Evolutionary conservation across 139 green algal species (phyloP).

Genomic region (Haematococcus lacustris): DNA sequence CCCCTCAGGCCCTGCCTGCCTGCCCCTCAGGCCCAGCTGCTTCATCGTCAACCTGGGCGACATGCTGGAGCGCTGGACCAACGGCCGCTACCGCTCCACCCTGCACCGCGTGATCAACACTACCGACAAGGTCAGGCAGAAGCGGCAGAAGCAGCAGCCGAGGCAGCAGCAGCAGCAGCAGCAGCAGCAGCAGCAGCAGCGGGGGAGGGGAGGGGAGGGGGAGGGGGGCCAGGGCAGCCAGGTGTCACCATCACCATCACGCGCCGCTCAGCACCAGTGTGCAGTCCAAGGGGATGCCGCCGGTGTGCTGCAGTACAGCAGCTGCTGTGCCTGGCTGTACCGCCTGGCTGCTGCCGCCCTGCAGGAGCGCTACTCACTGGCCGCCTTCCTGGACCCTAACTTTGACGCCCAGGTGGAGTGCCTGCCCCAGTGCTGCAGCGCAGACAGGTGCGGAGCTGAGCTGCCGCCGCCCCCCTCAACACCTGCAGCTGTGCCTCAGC

Average conservation of each 20-base stretch:
- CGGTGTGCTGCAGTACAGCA: too few species aligned
- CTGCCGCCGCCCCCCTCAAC: not conserved
- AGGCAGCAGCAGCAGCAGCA: too few species aligned
- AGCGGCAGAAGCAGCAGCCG: too few species aligned
- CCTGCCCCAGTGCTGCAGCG: slow-evolving; percentile 38
- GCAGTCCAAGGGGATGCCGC: not conserved
- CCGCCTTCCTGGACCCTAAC: slow-evolving; percentile 83
- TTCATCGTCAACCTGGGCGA: slow-evolving; percentile 92
- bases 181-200: too few species aligned
- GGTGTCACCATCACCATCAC: not conserved
- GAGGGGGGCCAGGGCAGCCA: too few species aligned
- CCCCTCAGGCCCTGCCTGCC: too few species aligned
- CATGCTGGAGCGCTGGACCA: slow-evolving; percentile 86
- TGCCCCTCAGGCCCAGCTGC: slow-evolving; percentile 19
- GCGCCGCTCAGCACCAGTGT: too few species aligned
- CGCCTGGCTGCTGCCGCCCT: not conserved
- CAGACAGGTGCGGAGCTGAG: slow-evolving; percentile 5
- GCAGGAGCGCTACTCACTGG: slow-evolving; percentile 60
- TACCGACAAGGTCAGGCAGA: slow-evolving; percentile 17
- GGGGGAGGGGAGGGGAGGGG: too few species aligned
- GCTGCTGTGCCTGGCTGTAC: not conserved
- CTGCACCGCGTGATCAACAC: slow-evolving; percentile 78
- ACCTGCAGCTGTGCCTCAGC: not conserved
- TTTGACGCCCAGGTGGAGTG: slow-evolving; percentile 61
- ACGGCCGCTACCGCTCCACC: slow-evolving; percentile 67